Evolutionary conservation across 2,329 filamentous ascomycete species (phyloP).

Genomic region (Bipolaris zeicola): DNA sequence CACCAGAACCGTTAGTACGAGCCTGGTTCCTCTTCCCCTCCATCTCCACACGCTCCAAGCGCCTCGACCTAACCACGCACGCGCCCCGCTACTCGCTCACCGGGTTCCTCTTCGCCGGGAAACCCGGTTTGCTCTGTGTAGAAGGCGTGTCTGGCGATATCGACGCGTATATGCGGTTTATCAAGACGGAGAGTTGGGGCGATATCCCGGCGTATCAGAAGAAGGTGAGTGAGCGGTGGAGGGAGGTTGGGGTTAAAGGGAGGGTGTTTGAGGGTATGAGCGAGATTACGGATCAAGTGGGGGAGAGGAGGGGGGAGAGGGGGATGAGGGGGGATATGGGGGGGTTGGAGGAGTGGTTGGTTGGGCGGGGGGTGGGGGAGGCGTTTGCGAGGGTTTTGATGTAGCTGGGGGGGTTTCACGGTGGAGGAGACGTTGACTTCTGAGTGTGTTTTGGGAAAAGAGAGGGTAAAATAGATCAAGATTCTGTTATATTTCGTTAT

Average conservation of each 20-base stretch:
- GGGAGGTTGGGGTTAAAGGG: slow-evolving; percentile 47
- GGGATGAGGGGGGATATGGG: slow-evolving; percentile 61
- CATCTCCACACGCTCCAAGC: slow-evolving; percentile 63
- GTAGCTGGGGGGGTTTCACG: not conserved
- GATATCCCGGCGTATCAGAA: slow-evolving; percentile 67
- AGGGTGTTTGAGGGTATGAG: slow-evolving; percentile 62
- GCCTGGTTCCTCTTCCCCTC: slow-evolving; percentile 70
- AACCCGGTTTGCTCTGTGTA: slow-evolving; percentile 61
- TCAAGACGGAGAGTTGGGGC: slow-evolving; percentile 67
- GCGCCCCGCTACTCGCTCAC: slow-evolving; percentile 61
- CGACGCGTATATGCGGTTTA: slow-evolving; percentile 66
- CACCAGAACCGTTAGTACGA: slow-evolving; percentile 49
- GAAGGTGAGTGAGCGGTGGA: slow-evolving; percentile 63
- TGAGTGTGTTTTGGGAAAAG: too few species aligned
- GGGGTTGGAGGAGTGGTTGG: slow-evolving; percentile 58
- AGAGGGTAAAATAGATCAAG: too few species aligned
- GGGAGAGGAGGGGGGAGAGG: slow-evolving; percentile 56
- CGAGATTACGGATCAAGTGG: slow-evolving; percentile 60
- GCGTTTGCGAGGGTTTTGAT: slow-evolving; percentile 37
- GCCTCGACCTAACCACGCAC: slow-evolving; percentile 62
- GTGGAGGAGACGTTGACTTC: too few species aligned
- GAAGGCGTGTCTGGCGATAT: slow-evolving; percentile 57
- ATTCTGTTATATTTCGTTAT: too few species aligned
- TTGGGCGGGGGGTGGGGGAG: slow-evolving; percentile 47
- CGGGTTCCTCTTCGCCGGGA: slow-evolving; percentile 65